These are phyloP conservation scores for Schizosaccharomyces cryophilus DNA, from an alignment of 805 yeast species.

Conservation along the genomic window DNA sequence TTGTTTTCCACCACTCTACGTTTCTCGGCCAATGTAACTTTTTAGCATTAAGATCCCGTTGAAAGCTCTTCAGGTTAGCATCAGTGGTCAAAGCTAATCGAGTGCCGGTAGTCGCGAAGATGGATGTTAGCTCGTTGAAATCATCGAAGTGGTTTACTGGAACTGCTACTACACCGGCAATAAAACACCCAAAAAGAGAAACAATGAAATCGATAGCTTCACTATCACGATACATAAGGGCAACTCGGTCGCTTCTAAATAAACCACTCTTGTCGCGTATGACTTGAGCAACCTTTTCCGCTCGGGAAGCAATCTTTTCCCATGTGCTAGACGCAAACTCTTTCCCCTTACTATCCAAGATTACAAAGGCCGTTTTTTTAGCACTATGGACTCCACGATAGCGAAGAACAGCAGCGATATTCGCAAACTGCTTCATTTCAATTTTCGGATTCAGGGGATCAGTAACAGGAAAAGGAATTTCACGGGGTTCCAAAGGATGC, in stretches of 20 bases:
- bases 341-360: conserved; percentile 58
- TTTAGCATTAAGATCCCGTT: conserved; percentile 27
- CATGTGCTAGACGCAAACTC: conserved; percentile 56
- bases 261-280: conserved; percentile 48
- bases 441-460: neutral
- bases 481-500: conserved; percentile 2
- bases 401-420: conserved; percentile 46
- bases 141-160: conserved; percentile 54
- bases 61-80: conserved; percentile 47
- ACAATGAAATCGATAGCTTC: conserved; percentile 70
- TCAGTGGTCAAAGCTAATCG: conserved; percentile 66
- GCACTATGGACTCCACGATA: conserved; percentile 43
- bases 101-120: conserved; percentile 49
- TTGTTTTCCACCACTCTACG: conserved; percentile 55
- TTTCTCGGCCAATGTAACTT: conserved; percentile 47
- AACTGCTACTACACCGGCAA: conserved; percentile 85
- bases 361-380: conserved; percentile 45
- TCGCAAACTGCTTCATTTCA: conserved; percentile 20
- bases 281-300: conserved; percentile 73
- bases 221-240: conserved; percentile 55
- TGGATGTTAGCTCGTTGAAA: conserved; percentile 41
- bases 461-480: neutral
- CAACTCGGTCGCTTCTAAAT: conserved; percentile 61
- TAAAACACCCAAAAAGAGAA: conserved; percentile 72
- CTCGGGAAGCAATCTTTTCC: conserved; percentile 63